phyloP scores from a whole-genome alignment of 2,329 filamentous ascomycete species.

The Monilinia aucupariae region DNA sequence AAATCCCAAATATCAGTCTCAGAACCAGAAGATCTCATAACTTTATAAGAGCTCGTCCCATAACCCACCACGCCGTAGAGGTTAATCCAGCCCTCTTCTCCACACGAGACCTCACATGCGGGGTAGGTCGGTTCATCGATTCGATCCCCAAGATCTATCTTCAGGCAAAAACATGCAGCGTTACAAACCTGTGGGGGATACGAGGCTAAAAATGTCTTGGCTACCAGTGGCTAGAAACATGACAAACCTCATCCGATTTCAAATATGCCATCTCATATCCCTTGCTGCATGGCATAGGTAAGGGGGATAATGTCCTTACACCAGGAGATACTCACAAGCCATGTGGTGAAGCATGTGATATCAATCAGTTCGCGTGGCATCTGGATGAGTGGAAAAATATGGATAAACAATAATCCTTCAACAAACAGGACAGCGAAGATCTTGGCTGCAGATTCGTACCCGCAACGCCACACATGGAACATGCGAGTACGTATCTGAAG shows the following conservation, averaged over 20 bases:
- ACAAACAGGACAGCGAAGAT: neutral
- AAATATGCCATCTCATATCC: neutral
- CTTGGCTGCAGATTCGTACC: neutral
- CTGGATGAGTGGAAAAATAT: neutral
- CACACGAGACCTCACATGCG: constrained; percentile 1
- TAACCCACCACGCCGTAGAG: neutral
- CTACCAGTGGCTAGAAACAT: neutral
- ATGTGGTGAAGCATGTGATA: neutral
- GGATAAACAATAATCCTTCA: neutral
- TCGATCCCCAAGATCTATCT: neutral
- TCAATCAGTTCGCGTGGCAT: neutral
- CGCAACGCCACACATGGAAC: neutral
- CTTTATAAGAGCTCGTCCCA: constrained; percentile 1
- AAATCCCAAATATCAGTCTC: neutral
- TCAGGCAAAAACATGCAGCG: constrained; percentile 6
- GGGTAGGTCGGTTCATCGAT: neutral
- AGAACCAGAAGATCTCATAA: neutral
- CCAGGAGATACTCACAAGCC: too few relatives aligned
- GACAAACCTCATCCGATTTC: neutral
- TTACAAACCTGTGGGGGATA: constrained; percentile 4
- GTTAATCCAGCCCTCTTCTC: neutral
- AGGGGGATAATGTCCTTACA: neutral
- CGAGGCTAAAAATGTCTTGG: constrained; percentile 7
- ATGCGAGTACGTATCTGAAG: neutral
- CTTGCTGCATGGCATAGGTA: neutral